These are phyloP conservation scores for Cadophora malorum DNA, from an alignment of 2,329 filamentous ascomycete genomes.

Conservation along the genomic window DNA sequence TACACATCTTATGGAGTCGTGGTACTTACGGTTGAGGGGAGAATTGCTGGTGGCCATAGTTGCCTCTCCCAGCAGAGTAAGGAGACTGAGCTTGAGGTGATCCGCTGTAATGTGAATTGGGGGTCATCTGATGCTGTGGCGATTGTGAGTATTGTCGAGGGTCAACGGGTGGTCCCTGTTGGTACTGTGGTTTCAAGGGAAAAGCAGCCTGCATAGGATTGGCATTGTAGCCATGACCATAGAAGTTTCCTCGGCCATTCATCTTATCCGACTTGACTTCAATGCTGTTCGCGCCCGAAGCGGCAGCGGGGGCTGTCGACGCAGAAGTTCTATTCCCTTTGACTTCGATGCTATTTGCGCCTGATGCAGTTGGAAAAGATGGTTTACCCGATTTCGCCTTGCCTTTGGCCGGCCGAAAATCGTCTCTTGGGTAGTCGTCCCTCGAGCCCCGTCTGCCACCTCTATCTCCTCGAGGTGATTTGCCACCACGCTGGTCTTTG, in stretches of 20 bases:
- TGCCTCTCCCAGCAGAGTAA: slow-evolving; percentile 60
- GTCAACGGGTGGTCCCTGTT: slow-evolving; percentile 44
- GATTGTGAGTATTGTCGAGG: slow-evolving; percentile 60
- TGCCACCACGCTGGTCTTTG: slow-evolving; percentile 27
- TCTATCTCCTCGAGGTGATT: slow-evolving; percentile 32
- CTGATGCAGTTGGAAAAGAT: slow-evolving; percentile 37
- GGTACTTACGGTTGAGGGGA: slow-evolving; percentile 57
- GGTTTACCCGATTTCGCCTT: slow-evolving; percentile 32
- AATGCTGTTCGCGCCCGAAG: slow-evolving; percentile 46
- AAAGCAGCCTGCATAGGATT: slow-evolving; percentile 48
- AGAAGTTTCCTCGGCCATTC: slow-evolving; percentile 46
- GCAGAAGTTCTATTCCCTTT: slow-evolving; percentile 33
- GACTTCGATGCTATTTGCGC: slow-evolving; percentile 46
- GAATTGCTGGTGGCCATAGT: slow-evolving; percentile 54
- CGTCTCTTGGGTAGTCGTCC: slow-evolving; percentile 41
- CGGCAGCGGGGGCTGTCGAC: slow-evolving; percentile 33
- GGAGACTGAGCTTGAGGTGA: slow-evolving; percentile 69
- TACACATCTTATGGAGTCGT: slow-evolving; percentile 34
- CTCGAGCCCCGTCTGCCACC: slow-evolving; percentile 25
- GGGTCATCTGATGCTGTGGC: slow-evolving; percentile 61
- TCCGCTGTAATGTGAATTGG: slow-evolving; percentile 58
- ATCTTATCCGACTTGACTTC: slow-evolving; percentile 47
- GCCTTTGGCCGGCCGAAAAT: slow-evolving; percentile 37
- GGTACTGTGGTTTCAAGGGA: slow-evolving; percentile 47
- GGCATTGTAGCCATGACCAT: slow-evolving; percentile 46